phyloP scores from a whole-genome alignment of 805 yeast species.

The Saturnispora bothae region DNA sequence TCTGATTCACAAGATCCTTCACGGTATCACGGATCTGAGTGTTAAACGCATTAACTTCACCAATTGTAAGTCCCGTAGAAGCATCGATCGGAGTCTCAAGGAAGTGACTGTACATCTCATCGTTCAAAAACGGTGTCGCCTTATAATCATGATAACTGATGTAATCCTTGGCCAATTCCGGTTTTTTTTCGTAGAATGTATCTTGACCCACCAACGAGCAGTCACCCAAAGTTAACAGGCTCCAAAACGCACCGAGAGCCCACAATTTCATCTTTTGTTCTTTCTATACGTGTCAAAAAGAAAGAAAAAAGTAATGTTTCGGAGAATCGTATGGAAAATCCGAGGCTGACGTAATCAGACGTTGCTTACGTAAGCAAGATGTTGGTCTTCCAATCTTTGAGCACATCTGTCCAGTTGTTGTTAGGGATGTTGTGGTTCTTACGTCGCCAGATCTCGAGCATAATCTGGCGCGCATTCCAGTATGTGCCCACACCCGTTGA shows the following conservation, averaged over 20 bases:
- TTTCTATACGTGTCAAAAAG: too few species aligned
- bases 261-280: too few species aligned
- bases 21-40: slow-evolving; percentile 43
- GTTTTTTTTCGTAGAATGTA: slow-evolving; percentile 15
- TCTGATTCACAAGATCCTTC: slow-evolving; percentile 50
- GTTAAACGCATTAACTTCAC: slow-evolving; percentile 44
- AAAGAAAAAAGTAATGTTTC: too few species aligned
- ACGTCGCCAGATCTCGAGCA: slow-evolving; percentile 79
- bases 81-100: slow-evolving; percentile 19
- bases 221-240: too few species aligned
- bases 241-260: too few species aligned
- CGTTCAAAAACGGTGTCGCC: slow-evolving; percentile 23
- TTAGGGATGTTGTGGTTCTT: slow-evolving; percentile 46
- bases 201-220: too few species aligned
- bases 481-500: slow-evolving; percentile 62
- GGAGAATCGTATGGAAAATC: too few species aligned
- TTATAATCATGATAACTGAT: slow-evolving; percentile 23
- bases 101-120: slow-evolving; percentile 15
- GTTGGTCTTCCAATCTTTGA: slow-evolving; percentile 78
- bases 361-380: slow-evolving; percentile 59
- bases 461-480: slow-evolving; percentile 78
- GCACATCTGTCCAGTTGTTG: slow-evolving; percentile 71
- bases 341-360: too few species aligned
- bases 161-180: slow-evolving; percentile 12
- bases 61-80: slow-evolving; percentile 25